Evolutionary conservation across 768 basidiomycete genomes (phyloP).

Genomic region (Boletus reticulatus): DNA sequence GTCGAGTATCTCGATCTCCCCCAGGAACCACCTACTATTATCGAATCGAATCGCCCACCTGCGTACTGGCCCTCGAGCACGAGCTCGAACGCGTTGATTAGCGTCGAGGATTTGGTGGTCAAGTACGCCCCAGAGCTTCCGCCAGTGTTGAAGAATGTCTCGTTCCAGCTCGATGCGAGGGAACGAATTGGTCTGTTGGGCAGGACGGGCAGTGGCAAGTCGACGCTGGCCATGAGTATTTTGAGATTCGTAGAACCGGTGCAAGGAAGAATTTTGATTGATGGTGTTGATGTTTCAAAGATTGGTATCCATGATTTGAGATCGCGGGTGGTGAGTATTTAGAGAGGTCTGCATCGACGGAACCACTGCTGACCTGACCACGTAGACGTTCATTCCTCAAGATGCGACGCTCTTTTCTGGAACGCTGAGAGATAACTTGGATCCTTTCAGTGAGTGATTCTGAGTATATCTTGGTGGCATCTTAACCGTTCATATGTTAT

Average conservation of each 20-base stretch:
- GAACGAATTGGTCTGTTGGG: slow-evolving; percentile 82
- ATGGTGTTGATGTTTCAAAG: slow-evolving; percentile 83
- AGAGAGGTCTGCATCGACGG: background rate
- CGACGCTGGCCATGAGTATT: slow-evolving; percentile 83
- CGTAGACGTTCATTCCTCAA: slow-evolving; percentile 74
- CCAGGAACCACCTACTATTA: slow-evolving; percentile 77
- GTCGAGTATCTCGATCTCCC: slow-evolving; percentile 90
- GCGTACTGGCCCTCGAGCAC: slow-evolving; percentile 91
- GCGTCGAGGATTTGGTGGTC: slow-evolving; percentile 72
- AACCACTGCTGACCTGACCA: background rate
- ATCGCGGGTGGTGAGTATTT: slow-evolving; percentile 57
- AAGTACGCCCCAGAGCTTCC: slow-evolving; percentile 87
- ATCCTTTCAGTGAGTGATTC: slow-evolving; percentile 55
- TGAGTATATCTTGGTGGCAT: background rate
- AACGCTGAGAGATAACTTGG: slow-evolving; percentile 70
- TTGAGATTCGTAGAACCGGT: slow-evolving; percentile 82
- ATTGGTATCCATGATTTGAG: slow-evolving; percentile 84
- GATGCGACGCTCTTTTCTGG: slow-evolving; percentile 81
- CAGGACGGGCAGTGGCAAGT: slow-evolving; percentile 80
- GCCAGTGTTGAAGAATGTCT: slow-evolving; percentile 70
- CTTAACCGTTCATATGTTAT: background rate
- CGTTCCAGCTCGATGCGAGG: slow-evolving; percentile 66
- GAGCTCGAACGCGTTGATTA: slow-evolving; percentile 54
- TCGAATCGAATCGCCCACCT: slow-evolving; percentile 73
- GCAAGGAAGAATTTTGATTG: slow-evolving; percentile 73